Percentiles rank a stretch among this genome's conserved stretches.
Evolutionary conservation across 768 basidiomycete genomes (phyloP).

Genomic region (Tulasnella sp.): DNA sequence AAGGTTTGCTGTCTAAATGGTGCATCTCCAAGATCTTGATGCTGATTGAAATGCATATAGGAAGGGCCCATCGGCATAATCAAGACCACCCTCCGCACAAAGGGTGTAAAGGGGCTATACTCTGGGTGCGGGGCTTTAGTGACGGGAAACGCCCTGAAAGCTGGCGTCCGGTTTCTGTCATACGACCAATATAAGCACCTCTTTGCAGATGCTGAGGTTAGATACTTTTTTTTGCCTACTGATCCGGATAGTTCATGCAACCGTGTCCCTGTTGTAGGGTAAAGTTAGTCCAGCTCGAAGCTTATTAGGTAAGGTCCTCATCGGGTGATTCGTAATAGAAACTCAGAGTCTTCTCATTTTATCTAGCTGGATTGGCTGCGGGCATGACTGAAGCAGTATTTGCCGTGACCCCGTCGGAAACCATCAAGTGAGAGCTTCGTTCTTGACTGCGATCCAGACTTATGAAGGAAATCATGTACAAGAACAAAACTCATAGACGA

Average conservation of each 20-base stretch:
- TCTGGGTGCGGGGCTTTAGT: slow-evolving; percentile 84
- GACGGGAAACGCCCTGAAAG: slow-evolving; percentile 84
- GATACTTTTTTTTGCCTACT: slow-evolving; percentile 17
- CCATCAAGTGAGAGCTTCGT: slow-evolving; percentile 67
- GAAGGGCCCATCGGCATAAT: slow-evolving; percentile 65
- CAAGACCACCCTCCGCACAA: slow-evolving; percentile 52
- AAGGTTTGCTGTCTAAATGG: slow-evolving; percentile 34
- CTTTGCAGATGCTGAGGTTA: slow-evolving; percentile 71
- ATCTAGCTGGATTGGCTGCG: slow-evolving; percentile 42
- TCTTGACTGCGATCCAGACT: neutral
- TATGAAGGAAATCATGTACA: neutral
- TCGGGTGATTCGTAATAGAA: too few species aligned
- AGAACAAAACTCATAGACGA: slow-evolving; percentile 98
- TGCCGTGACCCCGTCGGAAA: slow-evolving; percentile 95
- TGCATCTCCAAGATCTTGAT: neutral
- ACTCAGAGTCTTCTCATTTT: neutral
- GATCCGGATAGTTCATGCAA: neutral
- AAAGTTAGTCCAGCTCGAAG: slow-evolving; percentile 80
- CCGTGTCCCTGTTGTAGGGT: slow-evolving; percentile 38
- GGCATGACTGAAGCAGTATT: slow-evolving; percentile 87
- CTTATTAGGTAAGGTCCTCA: slow-evolving; percentile 46
- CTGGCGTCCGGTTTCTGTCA: slow-evolving; percentile 87
- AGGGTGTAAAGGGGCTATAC: slow-evolving; percentile 80
- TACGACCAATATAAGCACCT: slow-evolving; percentile 85
- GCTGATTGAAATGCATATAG: too few species aligned